Evolutionary conservation across 2,329 filamentous ascomycete genomes (phyloP).

Genomic region (Ceratocystis cacaofunesta): DNA sequence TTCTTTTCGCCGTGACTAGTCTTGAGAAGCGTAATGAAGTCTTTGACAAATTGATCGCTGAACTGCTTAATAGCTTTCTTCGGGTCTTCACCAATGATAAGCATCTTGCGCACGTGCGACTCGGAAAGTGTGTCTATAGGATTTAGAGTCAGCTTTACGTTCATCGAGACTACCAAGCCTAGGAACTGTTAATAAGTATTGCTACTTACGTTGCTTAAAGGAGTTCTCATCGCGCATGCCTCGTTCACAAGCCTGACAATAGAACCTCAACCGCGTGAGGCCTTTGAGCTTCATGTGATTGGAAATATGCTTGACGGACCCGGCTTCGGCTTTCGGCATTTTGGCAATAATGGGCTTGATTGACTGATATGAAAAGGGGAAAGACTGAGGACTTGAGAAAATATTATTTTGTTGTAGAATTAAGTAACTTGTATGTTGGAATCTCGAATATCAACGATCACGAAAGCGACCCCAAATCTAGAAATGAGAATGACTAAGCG

Average conservation of each 20-base stretch:
- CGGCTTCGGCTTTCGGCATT: constrained; percentile 88
- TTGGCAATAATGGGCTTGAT: constrained; percentile 25
- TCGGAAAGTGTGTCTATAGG: constrained; percentile 79
- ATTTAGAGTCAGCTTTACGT: neutral
- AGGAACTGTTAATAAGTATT: neutral
- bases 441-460: neutral
- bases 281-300: constrained; percentile 82
- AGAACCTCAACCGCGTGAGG: constrained; percentile 73
- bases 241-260: constrained; percentile 64
- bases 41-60: constrained; percentile 63
- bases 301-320: constrained; percentile 74
- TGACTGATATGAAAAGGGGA: neutral
- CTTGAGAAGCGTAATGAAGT: constrained; percentile 62
- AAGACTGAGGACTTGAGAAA: neutral
- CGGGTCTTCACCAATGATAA: constrained; percentile 73
- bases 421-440: neutral
- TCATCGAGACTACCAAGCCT: neutral
- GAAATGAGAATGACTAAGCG: constrained; percentile 10
- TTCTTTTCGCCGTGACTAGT: constrained; percentile 85
- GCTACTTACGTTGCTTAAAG: constrained; percentile 18
- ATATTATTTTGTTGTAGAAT: neutral
- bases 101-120: constrained; percentile 78
- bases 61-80: constrained; percentile 72
- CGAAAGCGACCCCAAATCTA: neutral
- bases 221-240: constrained; percentile 19